phyloP scores from a whole-genome alignment of 148 eudicot genomes.

The Heliosperma pusillum region DNA sequence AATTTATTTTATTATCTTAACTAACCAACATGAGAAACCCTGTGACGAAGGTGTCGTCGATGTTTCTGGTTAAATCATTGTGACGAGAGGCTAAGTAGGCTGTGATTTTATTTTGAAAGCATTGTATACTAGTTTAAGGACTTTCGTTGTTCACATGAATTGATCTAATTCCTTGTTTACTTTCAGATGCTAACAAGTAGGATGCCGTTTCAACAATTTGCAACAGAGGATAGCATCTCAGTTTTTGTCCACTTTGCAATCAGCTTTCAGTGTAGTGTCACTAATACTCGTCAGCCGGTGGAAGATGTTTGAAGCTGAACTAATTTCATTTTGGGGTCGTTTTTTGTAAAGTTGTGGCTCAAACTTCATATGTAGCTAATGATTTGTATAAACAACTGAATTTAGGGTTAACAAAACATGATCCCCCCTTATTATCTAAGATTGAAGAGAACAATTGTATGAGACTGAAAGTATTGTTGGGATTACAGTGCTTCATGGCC shows the following conservation, averaged over 20 bases:
- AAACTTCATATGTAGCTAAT: constrained; percentile 9
- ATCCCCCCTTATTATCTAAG: not conserved
- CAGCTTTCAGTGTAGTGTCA: constrained; percentile 86
- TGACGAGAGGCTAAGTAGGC: not conserved
- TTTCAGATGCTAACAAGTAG: constrained; percentile 95
- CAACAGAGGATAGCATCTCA: constrained; percentile 85
- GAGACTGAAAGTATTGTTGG: not conserved
- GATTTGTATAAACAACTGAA: constrained; percentile 26
- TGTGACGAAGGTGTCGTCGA: too few species aligned
- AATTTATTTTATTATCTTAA: too few species aligned
- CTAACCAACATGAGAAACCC: too few species aligned
- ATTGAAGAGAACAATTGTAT: not conserved
- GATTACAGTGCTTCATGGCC: not conserved
- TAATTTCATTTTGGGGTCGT: constrained; percentile 23
- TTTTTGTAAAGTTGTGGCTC: constrained; percentile 32
- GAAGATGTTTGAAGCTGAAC: constrained; percentile 20
- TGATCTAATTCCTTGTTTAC: constrained; percentile 4
- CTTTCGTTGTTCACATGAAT: not conserved
- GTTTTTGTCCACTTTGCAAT: constrained; percentile 66
- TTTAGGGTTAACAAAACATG: constrained; percentile 8
- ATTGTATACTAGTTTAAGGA: not conserved
- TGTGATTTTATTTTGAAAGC: not conserved
- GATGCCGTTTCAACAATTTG: constrained; percentile 92
- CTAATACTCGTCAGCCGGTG: constrained; percentile 11
- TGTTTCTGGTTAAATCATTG: too few species aligned